Evolutionary conservation across 2,329 filamentous ascomycete genomes (phyloP).

Genomic region (Phialemoniopsis sp.): DNA sequence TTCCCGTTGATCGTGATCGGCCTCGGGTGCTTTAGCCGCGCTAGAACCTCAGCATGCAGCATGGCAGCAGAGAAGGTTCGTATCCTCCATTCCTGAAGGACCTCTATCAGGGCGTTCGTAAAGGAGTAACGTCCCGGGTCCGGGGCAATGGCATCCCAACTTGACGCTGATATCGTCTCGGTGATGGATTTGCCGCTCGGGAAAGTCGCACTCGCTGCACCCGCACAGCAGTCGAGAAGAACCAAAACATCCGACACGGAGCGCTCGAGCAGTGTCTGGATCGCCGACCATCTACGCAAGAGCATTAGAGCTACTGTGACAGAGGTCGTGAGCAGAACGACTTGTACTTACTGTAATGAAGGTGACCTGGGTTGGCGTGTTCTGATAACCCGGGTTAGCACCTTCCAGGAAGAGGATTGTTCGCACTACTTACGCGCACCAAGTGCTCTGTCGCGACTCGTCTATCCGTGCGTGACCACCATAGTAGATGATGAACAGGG

Average conservation of each 20-base stretch:
- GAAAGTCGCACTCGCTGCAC: constrained; percentile 56
- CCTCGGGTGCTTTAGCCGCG: constrained; percentile 55
- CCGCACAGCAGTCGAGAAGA: constrained; percentile 55
- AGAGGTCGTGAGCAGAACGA: constrained; percentile 4
- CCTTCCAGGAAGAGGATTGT: neutral
- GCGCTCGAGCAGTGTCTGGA: constrained; percentile 54
- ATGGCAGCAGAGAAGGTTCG: constrained; percentile 55
- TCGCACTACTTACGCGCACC: constrained; percentile 45
- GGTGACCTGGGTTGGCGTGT: constrained; percentile 47
- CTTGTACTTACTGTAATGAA: constrained; percentile 45
- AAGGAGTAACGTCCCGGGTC: constrained; percentile 57
- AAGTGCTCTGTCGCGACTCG: constrained; percentile 55
- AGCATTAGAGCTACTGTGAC: constrained; percentile 4
- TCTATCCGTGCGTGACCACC: constrained; percentile 57
- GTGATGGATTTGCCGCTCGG: constrained; percentile 55
- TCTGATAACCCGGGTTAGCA: constrained; percentile 19
- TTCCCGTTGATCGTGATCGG: constrained; percentile 54
- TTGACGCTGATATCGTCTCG: constrained; percentile 58
- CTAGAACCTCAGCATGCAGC: constrained; percentile 56
- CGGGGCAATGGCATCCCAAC: constrained; percentile 58
- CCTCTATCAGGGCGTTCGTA: constrained; percentile 54
- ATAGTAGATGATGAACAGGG: constrained; percentile 55
- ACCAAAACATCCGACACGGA: constrained; percentile 55
- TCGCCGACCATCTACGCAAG: constrained; percentile 49
- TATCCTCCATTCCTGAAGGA: constrained; percentile 51